A percentile compares a stretch with the other conserved stretches of the same genome.
These are phyloP conservation scores for Combretum micranthum DNA, from an alignment of 345 rosid species.

Conservation along the genomic window DNA sequence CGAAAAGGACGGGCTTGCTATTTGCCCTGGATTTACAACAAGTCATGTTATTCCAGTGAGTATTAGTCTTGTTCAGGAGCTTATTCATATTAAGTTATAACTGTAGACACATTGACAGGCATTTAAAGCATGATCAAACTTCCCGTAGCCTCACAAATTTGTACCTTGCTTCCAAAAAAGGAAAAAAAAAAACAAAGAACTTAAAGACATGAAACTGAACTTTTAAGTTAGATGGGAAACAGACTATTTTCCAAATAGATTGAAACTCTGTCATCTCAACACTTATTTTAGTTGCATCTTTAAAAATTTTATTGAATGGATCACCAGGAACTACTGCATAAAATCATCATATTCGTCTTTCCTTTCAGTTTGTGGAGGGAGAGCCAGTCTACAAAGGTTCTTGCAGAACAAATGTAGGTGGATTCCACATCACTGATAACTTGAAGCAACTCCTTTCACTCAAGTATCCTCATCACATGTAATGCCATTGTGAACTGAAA, in stretches of 20 bases:
- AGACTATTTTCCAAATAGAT: no score
- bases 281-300: no score
- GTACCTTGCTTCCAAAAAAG: background rate
- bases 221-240: no score
- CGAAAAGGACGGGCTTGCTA: slow-evolving; percentile 73
- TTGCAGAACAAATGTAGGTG: slow-evolving; percentile 84
- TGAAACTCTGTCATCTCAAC: no score
- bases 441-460: slow-evolving; percentile 94
- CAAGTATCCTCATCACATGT: slow-evolving; percentile 88
- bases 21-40: slow-evolving; percentile 83
- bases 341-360: slow-evolving; percentile 4
- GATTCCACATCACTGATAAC: slow-evolving; percentile 80
- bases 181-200: no score
- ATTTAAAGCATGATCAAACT: background rate
- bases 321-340: no score
- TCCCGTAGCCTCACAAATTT: background rate
- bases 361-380: slow-evolving; percentile 69
- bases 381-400: slow-evolving; percentile 79
- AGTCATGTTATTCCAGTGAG: slow-evolving; percentile 84
- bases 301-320: no score
- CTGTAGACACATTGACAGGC: no score
- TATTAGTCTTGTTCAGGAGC: slow-evolving; percentile 4
- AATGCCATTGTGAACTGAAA: slow-evolving; percentile 13
- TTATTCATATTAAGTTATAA: no score
- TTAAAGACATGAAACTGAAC: background rate